Conservation (phyloP, 2,329 filamentous ascomycete genomes). For the Triangularia setosa region DNA sequence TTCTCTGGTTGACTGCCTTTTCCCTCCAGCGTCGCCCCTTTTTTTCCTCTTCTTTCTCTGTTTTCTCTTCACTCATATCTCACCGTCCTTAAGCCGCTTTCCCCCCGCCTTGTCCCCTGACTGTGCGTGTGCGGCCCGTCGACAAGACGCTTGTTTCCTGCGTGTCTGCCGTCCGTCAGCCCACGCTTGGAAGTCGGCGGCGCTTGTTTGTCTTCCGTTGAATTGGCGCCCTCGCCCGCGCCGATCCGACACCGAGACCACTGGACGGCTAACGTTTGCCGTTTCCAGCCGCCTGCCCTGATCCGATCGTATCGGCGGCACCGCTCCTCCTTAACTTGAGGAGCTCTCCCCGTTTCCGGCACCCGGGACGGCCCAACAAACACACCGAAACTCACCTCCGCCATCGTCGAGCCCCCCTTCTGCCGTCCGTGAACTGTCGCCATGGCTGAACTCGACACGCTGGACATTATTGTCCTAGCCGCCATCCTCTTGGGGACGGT, state of each 20-base stretch:
- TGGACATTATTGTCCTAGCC: constrained; percentile 89
- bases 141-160: not conserved
- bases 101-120: not conserved
- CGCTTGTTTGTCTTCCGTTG: constrained; percentile 5
- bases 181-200: not conserved
- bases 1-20: constrained; percentile 5
- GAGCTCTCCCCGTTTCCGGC: constrained; percentile 8
- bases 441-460: constrained; percentile 94
- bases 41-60: constrained; percentile 4
- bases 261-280: constrained; percentile 20
- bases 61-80: not conserved
- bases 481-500: constrained; percentile 80
- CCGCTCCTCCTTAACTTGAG: constrained; percentile 1
- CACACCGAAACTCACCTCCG: not conserved
- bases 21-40: not conserved
- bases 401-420: not conserved
- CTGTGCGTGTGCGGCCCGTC: not conserved
- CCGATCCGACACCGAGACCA: constrained; percentile 8
- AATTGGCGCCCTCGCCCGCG: constrained; percentile 3
- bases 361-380: constrained; percentile 1
- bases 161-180: not conserved
- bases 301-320: constrained; percentile 7
- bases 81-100: not conserved
- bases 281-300: constrained; percentile 11
- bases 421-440: constrained; percentile 8